A percentile compares a stretch with the other conserved stretches of the same genome.
These are phyloP conservation scores for Candida quercuum DNA, from an alignment of 805 yeast species.

Conservation along the genomic window DNA sequence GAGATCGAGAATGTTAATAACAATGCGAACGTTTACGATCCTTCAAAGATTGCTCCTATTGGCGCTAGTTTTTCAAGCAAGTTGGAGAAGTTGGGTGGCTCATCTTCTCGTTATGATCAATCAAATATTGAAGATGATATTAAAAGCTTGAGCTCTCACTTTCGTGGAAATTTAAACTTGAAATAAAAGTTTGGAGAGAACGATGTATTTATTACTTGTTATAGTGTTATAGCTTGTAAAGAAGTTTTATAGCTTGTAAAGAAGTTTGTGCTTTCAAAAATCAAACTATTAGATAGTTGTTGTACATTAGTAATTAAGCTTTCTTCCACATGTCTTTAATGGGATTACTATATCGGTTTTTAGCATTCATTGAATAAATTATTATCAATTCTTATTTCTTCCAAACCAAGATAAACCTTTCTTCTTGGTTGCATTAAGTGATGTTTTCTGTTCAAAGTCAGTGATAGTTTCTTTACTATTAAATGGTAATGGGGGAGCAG, in stretches of 20 bases:
- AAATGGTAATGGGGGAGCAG: background rate
- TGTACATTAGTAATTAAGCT: too few species aligned
- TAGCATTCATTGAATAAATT: too few species aligned
- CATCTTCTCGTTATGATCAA: conserved; percentile 16
- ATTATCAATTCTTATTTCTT: background rate
- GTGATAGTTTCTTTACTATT: background rate
- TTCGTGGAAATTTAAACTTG: conserved; percentile 7
- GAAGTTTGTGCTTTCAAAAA: too few species aligned
- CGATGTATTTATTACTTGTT: background rate
- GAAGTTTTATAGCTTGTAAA: too few species aligned
- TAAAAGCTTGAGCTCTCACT: conserved; percentile 10
- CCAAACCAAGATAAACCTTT: conserved; percentile 1
- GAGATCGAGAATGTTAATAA: conserved; percentile 1
- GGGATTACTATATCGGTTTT: too few species aligned
- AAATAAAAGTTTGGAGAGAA: background rate
- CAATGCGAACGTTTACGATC: conserved; percentile 12
- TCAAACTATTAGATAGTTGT: too few species aligned
- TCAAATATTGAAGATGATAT: conserved; percentile 17
- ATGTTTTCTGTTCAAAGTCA: background rate
- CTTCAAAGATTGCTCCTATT: conserved; percentile 13
- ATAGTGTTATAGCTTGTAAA: too few species aligned
- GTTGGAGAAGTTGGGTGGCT: conserved; percentile 24
- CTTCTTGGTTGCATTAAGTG: conserved; percentile 2
- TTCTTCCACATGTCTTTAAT: too few species aligned
- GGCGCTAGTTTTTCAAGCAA: conserved; percentile 32